phyloP scores from a whole-genome alignment of 768 basidiomycete species.

The Mycena chlorophos region DNA sequence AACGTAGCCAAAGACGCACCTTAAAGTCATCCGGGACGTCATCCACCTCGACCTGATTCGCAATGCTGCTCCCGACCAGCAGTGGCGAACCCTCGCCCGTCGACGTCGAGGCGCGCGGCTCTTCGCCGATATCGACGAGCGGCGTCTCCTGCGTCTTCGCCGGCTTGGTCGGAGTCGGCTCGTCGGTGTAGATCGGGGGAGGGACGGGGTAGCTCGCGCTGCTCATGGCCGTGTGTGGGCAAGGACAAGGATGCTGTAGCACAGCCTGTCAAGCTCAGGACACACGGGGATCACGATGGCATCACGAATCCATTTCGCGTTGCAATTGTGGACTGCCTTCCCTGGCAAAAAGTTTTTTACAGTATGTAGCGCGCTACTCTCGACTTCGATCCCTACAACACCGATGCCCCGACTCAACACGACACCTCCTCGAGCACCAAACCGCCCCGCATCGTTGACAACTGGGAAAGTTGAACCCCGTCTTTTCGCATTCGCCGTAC shows the following conservation, averaged over 20 bases:
- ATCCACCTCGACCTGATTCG: slow-evolving; percentile 65
- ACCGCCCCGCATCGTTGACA: slow-evolving; percentile 1
- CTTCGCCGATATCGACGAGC: neutral
- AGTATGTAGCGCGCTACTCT: too few relatives aligned
- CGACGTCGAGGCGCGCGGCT: neutral
- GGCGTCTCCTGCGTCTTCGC: neutral
- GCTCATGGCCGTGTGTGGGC: neutral
- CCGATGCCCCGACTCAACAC: neutral
- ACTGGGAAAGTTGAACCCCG: slow-evolving; percentile 5
- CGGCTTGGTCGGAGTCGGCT: neutral
- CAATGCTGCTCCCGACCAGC: neutral
- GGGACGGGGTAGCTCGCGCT: slow-evolving; percentile 1
- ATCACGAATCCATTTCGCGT: too few relatives aligned
- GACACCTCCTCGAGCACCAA: slow-evolving; percentile 8
- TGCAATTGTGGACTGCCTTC: too few relatives aligned
- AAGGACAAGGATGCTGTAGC: neutral
- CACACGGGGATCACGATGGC: too few relatives aligned
- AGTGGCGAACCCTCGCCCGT: neutral
- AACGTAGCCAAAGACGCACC: slow-evolving; percentile 39
- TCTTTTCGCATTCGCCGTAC: slow-evolving; percentile 3
- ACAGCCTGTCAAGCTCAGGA: too few relatives aligned
- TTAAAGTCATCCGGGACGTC: slow-evolving; percentile 94
- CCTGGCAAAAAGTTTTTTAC: too few relatives aligned
- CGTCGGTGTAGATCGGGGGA: neutral
- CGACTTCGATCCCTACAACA: neutral